Base-by-base conservation (phyloP, 352 stramenopile species). In the Peronospora belbahrii region DNA sequence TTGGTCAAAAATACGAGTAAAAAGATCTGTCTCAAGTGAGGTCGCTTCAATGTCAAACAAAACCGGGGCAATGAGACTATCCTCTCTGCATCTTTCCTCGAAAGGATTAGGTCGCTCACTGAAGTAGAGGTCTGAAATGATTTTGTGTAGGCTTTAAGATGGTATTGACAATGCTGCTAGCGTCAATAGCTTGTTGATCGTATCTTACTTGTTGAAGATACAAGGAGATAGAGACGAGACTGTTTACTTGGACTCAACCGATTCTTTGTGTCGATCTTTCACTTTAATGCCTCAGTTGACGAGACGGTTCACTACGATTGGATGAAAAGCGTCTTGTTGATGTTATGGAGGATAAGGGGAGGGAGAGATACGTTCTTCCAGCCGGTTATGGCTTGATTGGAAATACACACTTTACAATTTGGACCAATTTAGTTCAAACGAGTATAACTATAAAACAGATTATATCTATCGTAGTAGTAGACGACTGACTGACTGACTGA, bases 151-250 rank as follows among this genome's bases (percentile, higher is more conserved):
- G 2, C 7, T 18, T 17, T 2, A 10, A 8, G 17, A n/a, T 10
- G 18, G 34, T 67, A 13, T 31, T 6, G 33, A 3, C 15, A 23
- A 2, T 28, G 59, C 38, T 70, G 70, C 56, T 74, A 11, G n/a
- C n/a, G n/a, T n/a, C n/a, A n/a, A n/a, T n/a, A n/a, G n/a, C n/a
- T n/a, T n/a, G n/a, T n/a, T n/a, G n/a, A n/a, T n/a, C n/a, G n/a
- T n/a, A n/a, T n/a, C n/a, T n/a, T n/a, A n/a, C 77, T 74, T 78
- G 65, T 79, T 83, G 67, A 83, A 83, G 67, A 80, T 80, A 60
- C 18, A 38, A 56, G 19, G 18, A 36, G 23, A 20, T 48, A 74
- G 51, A 73, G 52, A 62, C 60, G 19, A 41, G 48, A 25, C 51
- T 28, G 10, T 52, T 54, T 22, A 42, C 37, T 45, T 54, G 51